Evolutionary conservation across 129 eudicot species (phyloP), one percentile per base, ranked within the genome.

Genomic region (Arctium lappa): DNA sequence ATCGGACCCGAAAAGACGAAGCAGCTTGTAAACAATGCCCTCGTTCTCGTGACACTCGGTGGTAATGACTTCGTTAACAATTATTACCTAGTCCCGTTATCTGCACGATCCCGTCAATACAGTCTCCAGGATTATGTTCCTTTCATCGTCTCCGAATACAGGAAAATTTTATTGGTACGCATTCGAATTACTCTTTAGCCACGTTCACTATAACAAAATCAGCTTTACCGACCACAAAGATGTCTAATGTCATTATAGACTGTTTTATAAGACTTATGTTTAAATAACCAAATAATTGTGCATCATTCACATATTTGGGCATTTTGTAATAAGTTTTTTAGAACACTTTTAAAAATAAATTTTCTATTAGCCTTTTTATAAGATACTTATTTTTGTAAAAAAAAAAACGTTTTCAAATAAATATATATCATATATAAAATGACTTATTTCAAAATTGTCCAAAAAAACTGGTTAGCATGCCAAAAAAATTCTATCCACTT

Each of bases 1-100:
- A 80, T 93, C 0, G 98, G 98, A 73, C 36, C 77, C 48, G 83
- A 72, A 15, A 32, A 69, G 29, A 72, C 92, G 8, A 22, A 66
- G 27, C 66, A 74, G 22, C 86, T 87, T 6, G 86, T 93, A 62
- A 84, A 87, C 53, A 85, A 88, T 10, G 88, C 92, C 0, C 85
- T 93, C 0, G 88, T 88, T 32, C 88, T 91, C 29, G 76, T 93
- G 6, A 85, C 92, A 6, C 84, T 91, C 3, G 98, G 98, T 8
- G 98, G 98, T 30, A 93, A 93, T 78, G 98, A 93, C 83, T 93
- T 91, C 76, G 94, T 93, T 37, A 93, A 93, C 63, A 91, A 93
- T 80, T 93, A 93, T 65, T 93, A 83, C 78, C 81, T 92, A 80
- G 83, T 88, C 36, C 94, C 98, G 6, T 79, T 76, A 44, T 89